These are phyloP conservation scores for Yarrowia sp. DNA, from an alignment of 805 yeast genomes.

Conservation along the genomic window DNA sequence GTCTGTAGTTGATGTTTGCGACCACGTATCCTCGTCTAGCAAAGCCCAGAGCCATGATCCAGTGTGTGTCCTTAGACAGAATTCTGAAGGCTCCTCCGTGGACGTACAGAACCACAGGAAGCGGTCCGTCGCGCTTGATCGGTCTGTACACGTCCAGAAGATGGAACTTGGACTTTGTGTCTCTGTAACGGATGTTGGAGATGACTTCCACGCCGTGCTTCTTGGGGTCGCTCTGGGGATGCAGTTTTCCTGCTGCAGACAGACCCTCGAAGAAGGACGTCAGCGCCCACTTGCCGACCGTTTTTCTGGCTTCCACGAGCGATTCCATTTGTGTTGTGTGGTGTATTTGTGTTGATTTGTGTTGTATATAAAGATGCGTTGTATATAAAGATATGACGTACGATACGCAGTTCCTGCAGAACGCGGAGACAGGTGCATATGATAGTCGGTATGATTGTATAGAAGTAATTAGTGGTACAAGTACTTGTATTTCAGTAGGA, in stretches of 20 bases:
- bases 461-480: no score
- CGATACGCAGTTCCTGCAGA: no score
- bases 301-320: not conserved
- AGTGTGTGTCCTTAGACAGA: constrained; percentile 10
- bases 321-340: not conserved
- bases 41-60: constrained; percentile 11
- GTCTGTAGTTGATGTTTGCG: constrained; percentile 14
- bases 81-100: constrained; percentile 15
- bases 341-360: no score
- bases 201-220: constrained; percentile 11
- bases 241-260: constrained; percentile 14
- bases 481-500: no score
- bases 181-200: not conserved
- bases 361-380: no score
- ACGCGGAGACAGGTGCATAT: not conserved
- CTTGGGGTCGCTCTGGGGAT: constrained; percentile 1
- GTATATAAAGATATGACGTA: no score
- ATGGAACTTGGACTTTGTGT: not conserved
- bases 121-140: constrained; percentile 6
- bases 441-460: no score
- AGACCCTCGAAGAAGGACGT: constrained; percentile 10
- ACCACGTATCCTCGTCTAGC: constrained; percentile 20
- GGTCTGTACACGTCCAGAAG: constrained; percentile 13
- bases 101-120: constrained; percentile 6
- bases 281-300: not conserved